phyloP scores from a whole-genome alignment of 1,284 basidiomycete species.

The Ceratobasidium sp. region DNA sequence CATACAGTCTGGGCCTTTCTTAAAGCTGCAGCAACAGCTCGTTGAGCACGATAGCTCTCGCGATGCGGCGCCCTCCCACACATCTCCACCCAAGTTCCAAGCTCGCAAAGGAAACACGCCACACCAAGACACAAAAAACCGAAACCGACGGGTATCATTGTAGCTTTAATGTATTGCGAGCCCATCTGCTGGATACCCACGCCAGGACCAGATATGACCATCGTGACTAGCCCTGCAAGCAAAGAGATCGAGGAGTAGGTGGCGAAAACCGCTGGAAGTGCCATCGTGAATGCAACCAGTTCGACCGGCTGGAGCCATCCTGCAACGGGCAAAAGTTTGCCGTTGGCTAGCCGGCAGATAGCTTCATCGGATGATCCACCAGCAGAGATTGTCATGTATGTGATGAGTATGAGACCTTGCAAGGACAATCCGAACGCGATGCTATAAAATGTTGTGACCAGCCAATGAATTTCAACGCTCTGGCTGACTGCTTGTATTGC shows the following conservation, averaged over 20 bases:
- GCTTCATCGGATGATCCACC: slow-evolving; percentile 27
- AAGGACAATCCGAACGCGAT: slow-evolving; percentile 24
- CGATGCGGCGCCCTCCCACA: neutral
- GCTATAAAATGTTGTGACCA: slow-evolving; percentile 30
- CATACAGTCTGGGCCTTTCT: too few species aligned
- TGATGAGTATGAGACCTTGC: slow-evolving; percentile 10
- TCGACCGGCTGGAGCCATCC: neutral
- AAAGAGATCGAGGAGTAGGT: slow-evolving; percentile 28
- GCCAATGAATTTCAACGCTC: slow-evolving; percentile 1
- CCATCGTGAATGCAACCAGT: slow-evolving; percentile 12
- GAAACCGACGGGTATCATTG: neutral
- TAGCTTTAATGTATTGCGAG: neutral
- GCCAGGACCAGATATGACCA: slow-evolving; percentile 14
- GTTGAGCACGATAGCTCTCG: neutral
- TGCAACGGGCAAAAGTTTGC: neutral
- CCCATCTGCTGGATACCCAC: neutral
- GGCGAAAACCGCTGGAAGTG: slow-evolving; percentile 18
- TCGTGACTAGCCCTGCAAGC: slow-evolving; percentile 12
- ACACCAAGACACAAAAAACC: slow-evolving; percentile 11
- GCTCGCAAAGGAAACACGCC: neutral
- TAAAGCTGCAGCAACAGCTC: too few species aligned
- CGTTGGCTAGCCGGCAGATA: slow-evolving; percentile 4
- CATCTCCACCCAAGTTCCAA: slow-evolving; percentile 12
- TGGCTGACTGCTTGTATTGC: slow-evolving; percentile 3
- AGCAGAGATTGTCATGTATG: slow-evolving; percentile 12